phyloP scores from a whole-genome alignment of 345 rosid genomes.

The Populus simonii region DNA sequence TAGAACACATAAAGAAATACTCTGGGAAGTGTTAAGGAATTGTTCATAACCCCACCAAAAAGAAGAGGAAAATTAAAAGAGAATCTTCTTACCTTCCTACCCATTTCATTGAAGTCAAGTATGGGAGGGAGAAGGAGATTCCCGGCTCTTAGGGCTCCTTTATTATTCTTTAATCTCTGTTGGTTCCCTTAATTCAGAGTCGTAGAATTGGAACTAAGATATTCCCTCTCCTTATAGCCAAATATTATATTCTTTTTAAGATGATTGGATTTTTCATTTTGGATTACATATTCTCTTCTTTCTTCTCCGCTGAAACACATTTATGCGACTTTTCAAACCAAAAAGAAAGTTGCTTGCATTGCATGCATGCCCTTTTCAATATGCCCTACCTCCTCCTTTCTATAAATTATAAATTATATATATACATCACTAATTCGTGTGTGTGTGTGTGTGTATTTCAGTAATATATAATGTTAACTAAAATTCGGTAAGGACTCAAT shows the following conservation, averaged over 20 bases:
- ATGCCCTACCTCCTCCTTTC: slow-evolving; percentile 5
- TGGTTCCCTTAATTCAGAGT: slow-evolving; percentile 68
- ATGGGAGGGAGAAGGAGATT: slow-evolving; percentile 68
- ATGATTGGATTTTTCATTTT: slow-evolving; percentile 25
- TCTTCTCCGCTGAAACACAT: slow-evolving; percentile 29
- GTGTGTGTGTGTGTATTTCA: too few relatives aligned
- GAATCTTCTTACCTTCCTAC: slow-evolving; percentile 69
- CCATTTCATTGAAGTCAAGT: slow-evolving; percentile 73
- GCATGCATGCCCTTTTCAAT: slow-evolving; percentile 27
- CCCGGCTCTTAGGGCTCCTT: slow-evolving; percentile 35
- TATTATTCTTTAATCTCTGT: slow-evolving; percentile 54
- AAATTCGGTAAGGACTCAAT: not conserved
- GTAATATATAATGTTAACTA: too few relatives aligned
- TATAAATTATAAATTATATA: too few relatives aligned
- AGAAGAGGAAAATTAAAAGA: slow-evolving; percentile 4
- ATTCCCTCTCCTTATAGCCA: slow-evolving; percentile 62
- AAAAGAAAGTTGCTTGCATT: slow-evolving; percentile 42
- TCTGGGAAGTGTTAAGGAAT: slow-evolving; percentile 5
- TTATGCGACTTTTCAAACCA: slow-evolving; percentile 59
- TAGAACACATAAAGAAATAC: too few relatives aligned
- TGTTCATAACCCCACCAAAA: not conserved
- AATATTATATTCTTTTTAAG: slow-evolving; percentile 46
- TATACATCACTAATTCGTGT: too few relatives aligned
- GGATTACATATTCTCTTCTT: slow-evolving; percentile 48
- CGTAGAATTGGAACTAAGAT: slow-evolving; percentile 79